A percentile compares a stretch with the other conserved stretches of the same genome.
Evolutionary conservation across 164 flowering plant genomes (phyloP).

Genomic region (Akebia trifoliata): DNA sequence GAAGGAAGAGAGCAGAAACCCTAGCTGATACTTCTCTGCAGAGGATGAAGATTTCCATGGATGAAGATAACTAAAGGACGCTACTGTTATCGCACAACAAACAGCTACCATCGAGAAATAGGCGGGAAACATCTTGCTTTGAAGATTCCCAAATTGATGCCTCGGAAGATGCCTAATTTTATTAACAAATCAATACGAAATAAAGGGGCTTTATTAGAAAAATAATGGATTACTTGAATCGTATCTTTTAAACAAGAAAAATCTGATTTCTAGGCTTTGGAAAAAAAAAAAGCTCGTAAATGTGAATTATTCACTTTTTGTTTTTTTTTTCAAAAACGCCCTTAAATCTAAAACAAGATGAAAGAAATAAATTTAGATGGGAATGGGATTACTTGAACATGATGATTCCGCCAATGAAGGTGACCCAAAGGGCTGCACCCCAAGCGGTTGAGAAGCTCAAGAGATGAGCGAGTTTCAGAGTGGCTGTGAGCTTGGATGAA

Average conservation of each 20-base stretch:
- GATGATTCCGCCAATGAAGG: slow-evolving; percentile 98
- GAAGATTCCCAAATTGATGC: slow-evolving; percentile 91
- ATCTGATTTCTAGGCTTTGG: too few relatives aligned
- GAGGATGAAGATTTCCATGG: slow-evolving; percentile 73
- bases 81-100: slow-evolving; percentile 64
- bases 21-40: slow-evolving; percentile 79
- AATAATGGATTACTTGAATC: background rate
- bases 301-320: too few relatives aligned
- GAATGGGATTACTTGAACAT: slow-evolving; percentile 79
- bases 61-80: slow-evolving; percentile 74
- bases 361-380: background rate
- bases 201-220: background rate
- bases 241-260: too few relatives aligned
- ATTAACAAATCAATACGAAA: slow-evolving; percentile 1
- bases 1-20: slow-evolving; percentile 70
- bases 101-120: slow-evolving; percentile 70
- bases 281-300: too few relatives aligned
- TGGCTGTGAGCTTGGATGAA: slow-evolving; percentile 35
- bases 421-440: slow-evolving; percentile 97
- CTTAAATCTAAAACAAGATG: too few relatives aligned
- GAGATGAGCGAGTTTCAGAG: slow-evolving; percentile 68
- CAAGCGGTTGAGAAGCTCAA: slow-evolving; percentile 83
- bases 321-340: background rate
- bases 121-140: slow-evolving; percentile 99
- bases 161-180: slow-evolving; percentile 68